Evolutionary conservation across 202 grass and related monocot genomes (phyloP).

Genomic region (Saccharum hybrid): DNA sequence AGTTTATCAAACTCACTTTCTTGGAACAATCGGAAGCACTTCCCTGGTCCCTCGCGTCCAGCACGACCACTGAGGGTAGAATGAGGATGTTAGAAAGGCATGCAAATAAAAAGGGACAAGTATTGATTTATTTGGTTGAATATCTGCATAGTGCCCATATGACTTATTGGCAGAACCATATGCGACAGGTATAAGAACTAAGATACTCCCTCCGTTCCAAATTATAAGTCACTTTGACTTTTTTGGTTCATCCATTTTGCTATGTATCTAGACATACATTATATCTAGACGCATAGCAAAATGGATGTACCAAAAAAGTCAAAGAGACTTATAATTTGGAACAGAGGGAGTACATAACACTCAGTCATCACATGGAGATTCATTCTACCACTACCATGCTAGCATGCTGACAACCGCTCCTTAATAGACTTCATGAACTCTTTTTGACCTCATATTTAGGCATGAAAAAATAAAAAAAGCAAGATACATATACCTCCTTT

Average conservation of each 20-base stretch:
- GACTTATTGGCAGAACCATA: not conserved
- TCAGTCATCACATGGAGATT: not conserved
- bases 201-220: not conserved
- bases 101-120: not conserved
- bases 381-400: not conserved
- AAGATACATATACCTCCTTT: constrained; percentile 69
- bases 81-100: constrained; percentile 30
- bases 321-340: no score
- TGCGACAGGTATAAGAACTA: not conserved
- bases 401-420: not conserved
- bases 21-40: constrained; percentile 82
- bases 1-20: constrained; percentile 88
- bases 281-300: no score
- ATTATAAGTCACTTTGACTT: no score
- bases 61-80: constrained; percentile 71
- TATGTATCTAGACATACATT: no score
- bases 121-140: not conserved
- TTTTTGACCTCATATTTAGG: not conserved
- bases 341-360: not conserved
- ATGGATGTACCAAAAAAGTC: no score
- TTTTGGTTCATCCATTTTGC: no score
- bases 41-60: constrained; percentile 81
- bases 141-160: not conserved
- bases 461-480: not conserved
- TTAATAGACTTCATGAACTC: not conserved